Base-by-base conservation (phyloP, 1,139 yeast genomes). In the Suhomyces choctaworum region DNA sequence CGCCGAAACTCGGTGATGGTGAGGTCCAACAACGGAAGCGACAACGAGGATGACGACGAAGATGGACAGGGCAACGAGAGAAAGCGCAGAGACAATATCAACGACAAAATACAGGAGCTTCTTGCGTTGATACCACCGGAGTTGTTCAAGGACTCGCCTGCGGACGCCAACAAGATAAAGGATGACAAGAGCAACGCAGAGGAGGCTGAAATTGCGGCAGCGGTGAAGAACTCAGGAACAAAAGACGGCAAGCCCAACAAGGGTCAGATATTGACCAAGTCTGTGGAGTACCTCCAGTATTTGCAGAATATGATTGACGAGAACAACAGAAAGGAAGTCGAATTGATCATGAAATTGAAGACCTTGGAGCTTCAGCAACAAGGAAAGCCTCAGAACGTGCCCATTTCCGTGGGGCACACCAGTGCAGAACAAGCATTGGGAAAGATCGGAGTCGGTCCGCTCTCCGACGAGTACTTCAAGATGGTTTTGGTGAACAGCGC, bases 241-340 rank as follows among this genome's bases (percentile, higher is more conserved):
- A 85, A 84, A 46, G 96, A 87, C 51, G 96, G 95, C 4, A 83
- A 83, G 48, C 97, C 97, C 1, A 89, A 89, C 54, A 90, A 90
- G 63, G 97, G 97, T 2, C 95, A 89, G 49, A 86, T 90, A 8
- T 66, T 90, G 44, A 76, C 89, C 13, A 83, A 86, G 51, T 78
- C 94, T 1, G 95, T 89, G 3, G 96, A 88, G 48, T 90, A 88
- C 53, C 80, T 90, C 35, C 81, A 80, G 44, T 68, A 69, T 47
- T 64, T 90, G 28, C 96, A 89, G 60, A 77, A 77, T 42, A 70
- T 77, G 40, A 86, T 89, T 42, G 97, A 89, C 51, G 78, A 78
- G 39, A 79, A 77, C 52, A 88, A 88, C 60, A 70, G 90, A 34
- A 77, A 76, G 43, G 96, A 88, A 54, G 85, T 84, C 11, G 95